Conservation (phyloP, 169 alveolate species). For the Toxoplasma gondii region DNA sequence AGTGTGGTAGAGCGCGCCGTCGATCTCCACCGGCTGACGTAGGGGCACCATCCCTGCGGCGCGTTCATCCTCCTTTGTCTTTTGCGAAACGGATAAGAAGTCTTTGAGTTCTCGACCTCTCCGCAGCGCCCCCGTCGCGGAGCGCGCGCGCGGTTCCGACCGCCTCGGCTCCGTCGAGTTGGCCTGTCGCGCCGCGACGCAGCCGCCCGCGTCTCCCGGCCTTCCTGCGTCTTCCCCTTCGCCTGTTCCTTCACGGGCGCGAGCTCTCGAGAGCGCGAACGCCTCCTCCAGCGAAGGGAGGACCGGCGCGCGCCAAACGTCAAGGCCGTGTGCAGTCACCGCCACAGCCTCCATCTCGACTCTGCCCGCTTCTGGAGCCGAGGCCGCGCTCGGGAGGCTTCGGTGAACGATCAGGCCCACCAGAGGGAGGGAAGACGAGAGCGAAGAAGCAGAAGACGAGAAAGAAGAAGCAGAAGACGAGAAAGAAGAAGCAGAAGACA, state of each 20-base stretch:
- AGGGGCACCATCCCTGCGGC: background rate
- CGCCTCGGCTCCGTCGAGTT: background rate
- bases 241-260: too few relatives aligned
- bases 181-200: background rate
- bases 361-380: background rate
- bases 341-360: background rate
- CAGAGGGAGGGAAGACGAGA: background rate
- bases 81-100: background rate
- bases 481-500: background rate
- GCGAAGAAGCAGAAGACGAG: background rate
- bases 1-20: background rate
- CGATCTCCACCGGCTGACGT: background rate
- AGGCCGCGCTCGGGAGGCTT: background rate
- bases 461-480: background rate
- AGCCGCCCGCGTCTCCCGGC: background rate
- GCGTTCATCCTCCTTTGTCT: background rate
- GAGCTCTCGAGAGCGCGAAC: background rate
- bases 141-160: too few relatives aligned
- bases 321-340: background rate
- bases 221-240: too few relatives aligned
- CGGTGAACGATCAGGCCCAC: background rate
- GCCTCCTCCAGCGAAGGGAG: background rate
- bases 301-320: background rate
- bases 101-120: background rate
- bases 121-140: background rate